phyloP scores from a whole-genome alignment of 2,329 filamentous ascomycete genomes.

The Penicillium brevicompactum region DNA sequence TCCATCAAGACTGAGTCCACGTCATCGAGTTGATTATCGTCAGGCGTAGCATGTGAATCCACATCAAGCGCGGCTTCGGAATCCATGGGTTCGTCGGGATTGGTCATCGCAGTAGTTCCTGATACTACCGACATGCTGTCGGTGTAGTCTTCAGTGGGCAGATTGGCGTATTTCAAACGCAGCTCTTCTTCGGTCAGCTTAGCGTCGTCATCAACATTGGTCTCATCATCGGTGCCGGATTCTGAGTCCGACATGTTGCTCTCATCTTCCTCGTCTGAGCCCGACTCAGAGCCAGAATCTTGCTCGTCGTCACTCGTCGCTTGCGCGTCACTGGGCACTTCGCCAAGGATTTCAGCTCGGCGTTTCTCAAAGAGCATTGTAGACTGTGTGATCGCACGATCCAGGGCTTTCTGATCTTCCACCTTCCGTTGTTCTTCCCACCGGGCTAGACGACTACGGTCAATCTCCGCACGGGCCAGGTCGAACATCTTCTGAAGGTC shows the following conservation, averaged over 20 bases:
- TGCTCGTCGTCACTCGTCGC: constrained; percentile 60
- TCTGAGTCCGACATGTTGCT: constrained; percentile 52
- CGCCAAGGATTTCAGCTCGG: constrained; percentile 47
- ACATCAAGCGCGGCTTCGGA: constrained; percentile 18
- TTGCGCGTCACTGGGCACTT: constrained; percentile 70
- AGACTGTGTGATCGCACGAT: constrained; percentile 55
- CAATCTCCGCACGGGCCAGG: constrained; percentile 59
- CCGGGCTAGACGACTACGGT: constrained; percentile 56
- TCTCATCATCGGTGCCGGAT: constrained; percentile 46
- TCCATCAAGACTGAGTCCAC: constrained; percentile 49
- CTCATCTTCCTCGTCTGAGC: constrained; percentile 62
- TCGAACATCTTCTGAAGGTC: constrained; percentile 65
- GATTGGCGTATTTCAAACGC: constrained; percentile 49
- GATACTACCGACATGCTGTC: constrained; percentile 30
- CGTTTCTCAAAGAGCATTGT: constrained; percentile 53
- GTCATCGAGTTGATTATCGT: constrained; percentile 43
- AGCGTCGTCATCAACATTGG: constrained; percentile 46
- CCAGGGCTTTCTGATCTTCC: constrained; percentile 55
- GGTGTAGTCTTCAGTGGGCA: constrained; percentile 30
- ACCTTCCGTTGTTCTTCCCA: constrained; percentile 61
- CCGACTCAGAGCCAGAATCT: constrained; percentile 46
- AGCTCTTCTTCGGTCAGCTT: constrained; percentile 51
- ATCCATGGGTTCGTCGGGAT: constrained; percentile 21
- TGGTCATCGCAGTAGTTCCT: constrained; percentile 20
- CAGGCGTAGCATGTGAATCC: constrained; percentile 21